phyloP scores from a whole-genome alignment of 768 basidiomycete species.

The Podaxis sp. region DNA sequence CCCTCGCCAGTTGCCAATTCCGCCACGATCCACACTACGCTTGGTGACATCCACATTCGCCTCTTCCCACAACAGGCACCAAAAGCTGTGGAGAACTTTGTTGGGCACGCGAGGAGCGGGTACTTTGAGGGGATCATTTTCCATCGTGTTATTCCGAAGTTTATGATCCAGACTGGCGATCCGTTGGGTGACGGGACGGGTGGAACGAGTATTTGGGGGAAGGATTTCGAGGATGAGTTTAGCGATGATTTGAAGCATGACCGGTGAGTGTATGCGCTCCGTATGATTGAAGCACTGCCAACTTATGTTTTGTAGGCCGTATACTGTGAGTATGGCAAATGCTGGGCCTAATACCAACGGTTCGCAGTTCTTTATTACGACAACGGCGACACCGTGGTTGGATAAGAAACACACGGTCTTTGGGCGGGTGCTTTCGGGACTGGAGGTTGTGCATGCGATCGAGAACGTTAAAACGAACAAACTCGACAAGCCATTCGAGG shows the following conservation, averaged over 20 bases:
- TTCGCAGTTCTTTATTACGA: constrained; percentile 98
- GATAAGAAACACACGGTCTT: constrained; percentile 94
- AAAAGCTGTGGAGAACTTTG: constrained; percentile 97
- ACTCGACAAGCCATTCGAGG: constrained; percentile 86
- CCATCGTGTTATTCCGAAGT: constrained; percentile 97
- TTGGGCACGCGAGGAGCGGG: constrained; percentile 83
- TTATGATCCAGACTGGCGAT: constrained; percentile 97
- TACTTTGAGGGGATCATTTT: constrained; percentile 94
- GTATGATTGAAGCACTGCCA: not conserved
- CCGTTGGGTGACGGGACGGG: constrained; percentile 95
- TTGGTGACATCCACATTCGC: constrained; percentile 89
- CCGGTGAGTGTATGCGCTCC: constrained; percentile 47
- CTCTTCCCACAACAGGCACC: constrained; percentile 92
- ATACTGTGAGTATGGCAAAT: constrained; percentile 95
- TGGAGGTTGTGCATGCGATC: constrained; percentile 89
- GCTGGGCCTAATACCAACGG: constrained; percentile 90
- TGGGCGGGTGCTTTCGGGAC: constrained; percentile 81
- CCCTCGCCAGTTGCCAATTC: constrained; percentile 74
- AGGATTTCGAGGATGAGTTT: constrained; percentile 93
- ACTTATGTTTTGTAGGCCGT: constrained; percentile 58
- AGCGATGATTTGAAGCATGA: constrained; percentile 88
- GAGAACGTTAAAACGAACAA: constrained; percentile 89
- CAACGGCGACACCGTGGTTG: constrained; percentile 90
- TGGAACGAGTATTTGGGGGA: constrained; percentile 87
- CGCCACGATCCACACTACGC: constrained; percentile 92